Conservation (phyloP, 495 filamentous ascomycete species). For the Neurospora sp. region DNA sequence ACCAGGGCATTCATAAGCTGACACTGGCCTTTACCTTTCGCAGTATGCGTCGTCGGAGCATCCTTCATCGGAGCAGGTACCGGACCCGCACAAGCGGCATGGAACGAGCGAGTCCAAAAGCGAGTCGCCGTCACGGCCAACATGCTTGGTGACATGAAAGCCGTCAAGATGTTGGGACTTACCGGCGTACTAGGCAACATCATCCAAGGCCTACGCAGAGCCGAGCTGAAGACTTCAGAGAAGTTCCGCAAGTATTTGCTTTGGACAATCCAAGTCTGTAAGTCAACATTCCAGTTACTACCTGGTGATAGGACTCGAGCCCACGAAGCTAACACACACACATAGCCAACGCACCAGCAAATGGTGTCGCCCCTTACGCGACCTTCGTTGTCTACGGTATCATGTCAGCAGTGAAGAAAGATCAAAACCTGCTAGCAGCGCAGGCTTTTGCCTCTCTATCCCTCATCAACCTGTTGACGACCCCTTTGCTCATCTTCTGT, state of each 20-base stretch:
- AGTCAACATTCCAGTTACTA: not conserved
- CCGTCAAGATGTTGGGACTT: constrained; percentile 35
- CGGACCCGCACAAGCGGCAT: constrained; percentile 22
- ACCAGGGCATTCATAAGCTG: not conserved
- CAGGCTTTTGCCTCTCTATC: constrained; percentile 48
- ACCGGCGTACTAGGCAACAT: constrained; percentile 13
- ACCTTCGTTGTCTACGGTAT: constrained; percentile 21
- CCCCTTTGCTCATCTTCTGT: constrained; percentile 43
- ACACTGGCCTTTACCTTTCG: not conserved
- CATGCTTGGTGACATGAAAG: constrained; percentile 33
- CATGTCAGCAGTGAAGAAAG: constrained; percentile 9
- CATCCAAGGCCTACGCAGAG: constrained; percentile 37
- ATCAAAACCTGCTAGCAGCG: constrained; percentile 31
- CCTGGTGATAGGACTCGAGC: not conserved
- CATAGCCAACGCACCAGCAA: constrained; percentile 20
- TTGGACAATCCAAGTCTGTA: constrained; percentile 8
- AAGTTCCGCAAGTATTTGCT: constrained; percentile 40
- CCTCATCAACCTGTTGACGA: constrained; percentile 44
- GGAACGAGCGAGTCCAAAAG: constrained; percentile 29
- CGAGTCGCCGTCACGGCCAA: constrained; percentile 23
- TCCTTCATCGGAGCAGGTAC: constrained; percentile 23
- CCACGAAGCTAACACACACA: not conserved
- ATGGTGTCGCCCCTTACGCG: constrained; percentile 25
- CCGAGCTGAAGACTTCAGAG: constrained; percentile 46
- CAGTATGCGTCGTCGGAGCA: not conserved